Evolutionary conservation across 2,329 filamentous ascomycete genomes (phyloP), one percentile per base, ranked within the genome.

Genomic region (Xylaria multiplex): DNA sequence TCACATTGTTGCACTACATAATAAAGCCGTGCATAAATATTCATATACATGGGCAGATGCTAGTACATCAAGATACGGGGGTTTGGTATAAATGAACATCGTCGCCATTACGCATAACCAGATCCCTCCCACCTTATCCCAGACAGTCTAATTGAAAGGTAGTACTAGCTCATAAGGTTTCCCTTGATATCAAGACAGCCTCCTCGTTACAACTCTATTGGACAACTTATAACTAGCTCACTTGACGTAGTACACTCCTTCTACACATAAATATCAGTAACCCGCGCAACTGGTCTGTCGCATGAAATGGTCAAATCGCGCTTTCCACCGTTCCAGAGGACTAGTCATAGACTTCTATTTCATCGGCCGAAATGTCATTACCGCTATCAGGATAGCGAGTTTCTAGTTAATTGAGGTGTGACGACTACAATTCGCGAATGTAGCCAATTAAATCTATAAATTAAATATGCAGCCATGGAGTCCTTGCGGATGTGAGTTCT

Each of bases 31-130:
- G 13, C 24, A 49, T 50, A 52, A 14, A 57, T 27, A n/a, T 43
- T 52, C 14, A 7, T 65, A 30, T 60, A 19, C n/a, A 32, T 42
- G 43, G 48, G 46, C 30, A 50, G 48, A 27, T 48, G 19, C 19
- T 19, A 19, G 19, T 19, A 46, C 37, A 42, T 16, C 14, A 42
- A 6, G 22, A 48, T 32, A 37, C 8, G 6, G 35, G 35, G 35
- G 11, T 37, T 8, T 2, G 35, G 11, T 37, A 9, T 8, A 46
- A 30, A 45, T n/a, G 45, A 53, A 24, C 4, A 22, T 55, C 43
- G 16, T 40, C n/a, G 42, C 54, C 30, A 64, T 59, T 35, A n/a
- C 22, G 3, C 40, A 48, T 22, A 37, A 43, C 35, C 13, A 37
- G 6, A 35, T 27, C 32, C 22, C 24, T 43, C 16, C 13, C 27